phyloP scores from a whole-genome alignment of 2,329 filamentous ascomycete genomes.

The Claviceps pazoutovae region DNA sequence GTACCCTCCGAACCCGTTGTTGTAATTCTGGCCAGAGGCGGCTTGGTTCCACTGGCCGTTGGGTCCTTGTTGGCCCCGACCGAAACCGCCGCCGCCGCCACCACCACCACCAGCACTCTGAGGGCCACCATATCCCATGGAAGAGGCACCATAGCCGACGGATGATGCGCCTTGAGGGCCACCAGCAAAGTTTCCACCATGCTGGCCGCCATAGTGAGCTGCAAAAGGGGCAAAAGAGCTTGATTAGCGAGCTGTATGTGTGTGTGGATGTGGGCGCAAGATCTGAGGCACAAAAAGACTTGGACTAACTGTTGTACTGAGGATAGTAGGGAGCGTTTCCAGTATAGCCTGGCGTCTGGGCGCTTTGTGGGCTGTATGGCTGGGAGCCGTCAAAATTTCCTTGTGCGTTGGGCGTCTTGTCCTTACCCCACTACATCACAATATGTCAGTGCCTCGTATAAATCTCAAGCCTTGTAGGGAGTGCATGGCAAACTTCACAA shows the following conservation, averaged over 20 bases:
- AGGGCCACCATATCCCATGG: conserved; percentile 57
- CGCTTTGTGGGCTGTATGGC: conserved; percentile 59
- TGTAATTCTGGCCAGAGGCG: conserved; percentile 40
- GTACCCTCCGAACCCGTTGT: conserved; percentile 48
- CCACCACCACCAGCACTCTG: conserved; percentile 68
- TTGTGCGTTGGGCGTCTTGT: conserved; percentile 68
- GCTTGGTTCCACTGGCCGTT: conserved; percentile 42
- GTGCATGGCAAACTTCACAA: conserved; percentile 1
- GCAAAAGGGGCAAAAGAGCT: neutral
- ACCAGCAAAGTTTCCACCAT: conserved; percentile 50
- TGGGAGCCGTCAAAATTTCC: conserved; percentile 61
- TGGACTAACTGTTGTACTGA: conserved; percentile 69
- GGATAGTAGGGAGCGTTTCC: conserved; percentile 82
- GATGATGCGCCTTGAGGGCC: conserved; percentile 48
- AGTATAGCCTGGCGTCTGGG: conserved; percentile 57
- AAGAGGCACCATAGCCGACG: conserved; percentile 49
- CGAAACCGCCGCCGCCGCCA: conserved; percentile 46
- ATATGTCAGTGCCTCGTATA: neutral
- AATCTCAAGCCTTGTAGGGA: neutral
- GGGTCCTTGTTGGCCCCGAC: conserved; percentile 54
- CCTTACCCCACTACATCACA: conserved; percentile 78
- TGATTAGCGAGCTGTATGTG: conserved; percentile 4
- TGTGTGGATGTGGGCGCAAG: neutral
- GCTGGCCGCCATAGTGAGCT: conserved; percentile 50
- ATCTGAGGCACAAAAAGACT: neutral